Evolutionary conservation across 306 rosid species (phyloP).

Genomic region (Carpinus fangiana): DNA sequence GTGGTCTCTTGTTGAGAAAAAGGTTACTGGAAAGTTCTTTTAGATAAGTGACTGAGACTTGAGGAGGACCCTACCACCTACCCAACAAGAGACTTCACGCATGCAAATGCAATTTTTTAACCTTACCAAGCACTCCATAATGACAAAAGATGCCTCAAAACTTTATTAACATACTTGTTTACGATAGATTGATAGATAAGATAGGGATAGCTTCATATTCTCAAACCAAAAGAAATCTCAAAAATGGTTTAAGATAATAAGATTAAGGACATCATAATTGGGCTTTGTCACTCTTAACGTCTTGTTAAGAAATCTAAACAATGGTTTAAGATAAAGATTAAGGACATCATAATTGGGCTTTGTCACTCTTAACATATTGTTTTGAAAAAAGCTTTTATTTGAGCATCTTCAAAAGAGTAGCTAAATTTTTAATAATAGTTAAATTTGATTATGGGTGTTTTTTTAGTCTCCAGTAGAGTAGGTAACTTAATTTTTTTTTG

Average conservation of each 20-base stretch:
- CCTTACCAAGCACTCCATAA: neutral
- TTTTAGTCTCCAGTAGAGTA: too few species aligned
- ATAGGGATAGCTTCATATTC: neutral
- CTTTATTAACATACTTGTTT: neutral
- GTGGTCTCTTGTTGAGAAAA: neutral
- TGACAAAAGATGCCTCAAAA: neutral
- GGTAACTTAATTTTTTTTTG: too few species aligned
- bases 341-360: too few species aligned
- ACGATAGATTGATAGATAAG: neutral
- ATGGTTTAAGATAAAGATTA: too few species aligned
- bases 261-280: neutral
- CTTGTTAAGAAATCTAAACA: too few species aligned
- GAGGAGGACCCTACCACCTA: neutral
- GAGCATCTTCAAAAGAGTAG: too few species aligned
- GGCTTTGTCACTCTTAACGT: neutral
- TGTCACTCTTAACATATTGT: too few species aligned
- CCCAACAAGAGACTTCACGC: neutral
- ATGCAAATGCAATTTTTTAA: neutral
- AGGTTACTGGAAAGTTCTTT: neutral
- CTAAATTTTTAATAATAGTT: too few species aligned
- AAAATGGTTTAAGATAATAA: neutral
- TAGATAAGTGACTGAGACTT: neutral
- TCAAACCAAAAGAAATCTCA: neutral
- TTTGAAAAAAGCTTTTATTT: too few species aligned
- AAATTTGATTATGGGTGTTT: too few species aligned